Conservation (phyloP, 495 filamentous ascomycete genomes). For the Achaetomiella virescens region DNA sequence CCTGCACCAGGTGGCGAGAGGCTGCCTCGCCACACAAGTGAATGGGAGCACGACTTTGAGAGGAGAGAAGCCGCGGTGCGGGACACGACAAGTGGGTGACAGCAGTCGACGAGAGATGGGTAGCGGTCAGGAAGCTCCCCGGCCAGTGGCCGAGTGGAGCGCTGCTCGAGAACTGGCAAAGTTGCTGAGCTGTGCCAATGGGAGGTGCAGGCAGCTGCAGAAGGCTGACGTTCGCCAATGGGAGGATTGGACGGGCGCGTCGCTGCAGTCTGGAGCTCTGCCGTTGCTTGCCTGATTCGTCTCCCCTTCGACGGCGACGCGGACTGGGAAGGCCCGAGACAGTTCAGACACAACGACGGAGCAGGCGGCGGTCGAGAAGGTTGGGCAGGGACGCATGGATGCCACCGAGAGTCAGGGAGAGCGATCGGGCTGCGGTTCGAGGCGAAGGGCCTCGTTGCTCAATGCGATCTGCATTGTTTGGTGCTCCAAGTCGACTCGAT, state of each 20-base stretch:
- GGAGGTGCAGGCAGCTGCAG: constrained; percentile 24
- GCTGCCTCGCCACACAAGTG: no score
- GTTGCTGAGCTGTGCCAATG: constrained; percentile 24
- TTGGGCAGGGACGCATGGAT: constrained; percentile 31
- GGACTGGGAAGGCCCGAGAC: background rate
- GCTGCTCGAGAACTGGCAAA: background rate
- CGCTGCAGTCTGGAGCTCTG: constrained; percentile 1
- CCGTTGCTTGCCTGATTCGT: constrained; percentile 17
- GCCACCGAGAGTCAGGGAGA: background rate
- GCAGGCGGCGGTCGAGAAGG: background rate
- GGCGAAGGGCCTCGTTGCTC: background rate
- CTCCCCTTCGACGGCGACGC: background rate
- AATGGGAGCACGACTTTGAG: no score
- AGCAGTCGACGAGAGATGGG: no score
- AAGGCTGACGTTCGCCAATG: constrained; percentile 29
- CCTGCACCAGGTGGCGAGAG: no score
- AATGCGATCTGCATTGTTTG: background rate
- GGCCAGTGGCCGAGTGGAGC: background rate
- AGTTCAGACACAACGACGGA: background rate
- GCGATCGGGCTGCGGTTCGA: constrained; percentile 3
- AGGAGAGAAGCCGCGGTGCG: no score
- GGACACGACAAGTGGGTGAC: no score
- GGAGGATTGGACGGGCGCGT: background rate
- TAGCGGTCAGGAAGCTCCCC: background rate
- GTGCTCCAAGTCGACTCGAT: background rate